Evolutionary conservation across 78 protist species (phyloP), one percentile per base, ranked within the genome.

Genomic region (Chrysochromulina tobinii): DNA sequence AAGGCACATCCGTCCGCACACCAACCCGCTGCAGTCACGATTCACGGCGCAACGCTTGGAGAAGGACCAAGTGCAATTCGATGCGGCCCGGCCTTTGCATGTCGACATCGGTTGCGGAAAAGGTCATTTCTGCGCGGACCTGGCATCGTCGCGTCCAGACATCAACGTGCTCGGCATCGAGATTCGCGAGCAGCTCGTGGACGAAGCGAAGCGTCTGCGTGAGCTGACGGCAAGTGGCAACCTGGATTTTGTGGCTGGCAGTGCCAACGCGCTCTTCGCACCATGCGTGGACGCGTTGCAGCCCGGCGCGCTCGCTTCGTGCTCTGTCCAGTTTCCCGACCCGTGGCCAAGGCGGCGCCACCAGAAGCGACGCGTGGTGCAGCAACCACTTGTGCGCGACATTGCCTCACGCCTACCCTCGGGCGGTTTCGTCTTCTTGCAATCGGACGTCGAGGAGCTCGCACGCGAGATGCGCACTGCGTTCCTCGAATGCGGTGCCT

Each of bases 331-430:
- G 64, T 69, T 89, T 66, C 92, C 92, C 53, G 92, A 89, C 87
- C 92, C 92, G 73, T 89, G 92, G 92, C 57, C 57, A 79, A 89
- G 75, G 72, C 1, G 8, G 50, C 54, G 85, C 14, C 92, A 89
- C 85, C 68, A 75, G 61, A 89, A 89, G 92, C 92, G 92, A 27
- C 86, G 92, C 48, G 25, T 89, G 50, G 61, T 89, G 50, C 84
- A 89, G 69, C 89, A 69, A 15, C 72, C 5, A n/a, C 87, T 89
- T 18, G 87, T 89, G 61, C 53, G 4, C 4, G 21, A 53, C 67
- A 8, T 89, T 3, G 77, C 75, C 18, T 38, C 48, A 27, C 51
- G n/a, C 15, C 61, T 87, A 77, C 53, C 53, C 2, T 58, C 90
- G 17, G 90, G 58, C 9, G 73, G 81, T 50, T 54, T 9, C 50